These are phyloP conservation scores for Penicillium coffeae DNA, from an alignment of 495 filamentous ascomycete species.

Conservation along the genomic window DNA sequence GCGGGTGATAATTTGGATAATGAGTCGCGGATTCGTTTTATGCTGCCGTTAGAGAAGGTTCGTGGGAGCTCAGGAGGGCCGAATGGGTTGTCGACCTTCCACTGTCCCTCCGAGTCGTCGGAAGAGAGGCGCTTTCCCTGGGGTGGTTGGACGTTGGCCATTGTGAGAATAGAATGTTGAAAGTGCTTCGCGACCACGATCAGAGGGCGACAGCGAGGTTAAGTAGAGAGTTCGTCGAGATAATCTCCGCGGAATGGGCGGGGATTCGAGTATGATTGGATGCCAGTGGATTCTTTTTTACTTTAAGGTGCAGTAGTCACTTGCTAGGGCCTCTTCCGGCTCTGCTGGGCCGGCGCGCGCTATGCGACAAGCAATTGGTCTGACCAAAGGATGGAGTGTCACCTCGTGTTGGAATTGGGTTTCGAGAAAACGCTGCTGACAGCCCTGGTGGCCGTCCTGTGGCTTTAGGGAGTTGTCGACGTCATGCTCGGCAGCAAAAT, in stretches of 20 bases:
- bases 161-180: slow-evolving; percentile 6
- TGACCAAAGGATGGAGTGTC: neutral
- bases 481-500: no score
- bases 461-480: no score
- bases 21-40: slow-evolving; percentile 37
- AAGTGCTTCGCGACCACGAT: neutral
- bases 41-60: slow-evolving; percentile 28
- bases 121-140: slow-evolving; percentile 26
- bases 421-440: no score
- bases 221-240: neutral
- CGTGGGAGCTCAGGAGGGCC: slow-evolving; percentile 34
- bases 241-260: slow-evolving; percentile 16
- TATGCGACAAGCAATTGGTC: neutral
- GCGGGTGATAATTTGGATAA: slow-evolving; percentile 34
- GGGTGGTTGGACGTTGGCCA: slow-evolving; percentile 25
- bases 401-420: neutral
- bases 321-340: neutral
- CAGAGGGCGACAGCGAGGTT: no score
- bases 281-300: neutral
- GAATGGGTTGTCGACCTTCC: slow-evolving; percentile 37
- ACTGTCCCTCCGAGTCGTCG: slow-evolving; percentile 28
- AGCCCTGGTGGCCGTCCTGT: no score
- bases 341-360: neutral
- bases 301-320: slow-evolving; percentile 9
- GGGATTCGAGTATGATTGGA: slow-evolving; percentile 11